Conservation (phyloP, 75 land plant genomes). For the Selaginella tamariscina region DNA sequence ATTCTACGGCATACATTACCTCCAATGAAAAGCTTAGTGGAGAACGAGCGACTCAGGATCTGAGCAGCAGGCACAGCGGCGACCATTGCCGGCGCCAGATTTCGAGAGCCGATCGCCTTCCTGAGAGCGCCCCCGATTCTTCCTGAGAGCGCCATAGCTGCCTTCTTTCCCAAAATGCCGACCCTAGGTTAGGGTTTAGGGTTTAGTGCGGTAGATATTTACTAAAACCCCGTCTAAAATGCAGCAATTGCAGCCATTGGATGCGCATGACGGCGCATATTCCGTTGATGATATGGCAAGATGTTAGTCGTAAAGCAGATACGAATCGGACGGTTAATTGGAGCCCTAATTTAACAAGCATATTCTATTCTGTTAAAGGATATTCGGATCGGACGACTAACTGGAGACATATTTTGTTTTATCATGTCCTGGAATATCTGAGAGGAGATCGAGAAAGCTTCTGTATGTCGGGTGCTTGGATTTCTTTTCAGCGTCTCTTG, state of each 20-base stretch:
- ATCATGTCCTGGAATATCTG: neutral
- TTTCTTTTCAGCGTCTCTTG: neutral
- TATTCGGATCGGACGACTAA: neutral
- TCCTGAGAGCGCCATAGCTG: neutral
- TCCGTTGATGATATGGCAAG: too few species aligned
- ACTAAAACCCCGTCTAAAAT: neutral
- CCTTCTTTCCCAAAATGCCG: neutral
- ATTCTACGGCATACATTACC: neutral
- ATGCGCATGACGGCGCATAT: too few species aligned
- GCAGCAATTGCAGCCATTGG: too few species aligned
- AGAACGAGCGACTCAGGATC: conserved; percentile 5
- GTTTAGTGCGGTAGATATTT: neutral
- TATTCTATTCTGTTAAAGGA: neutral
- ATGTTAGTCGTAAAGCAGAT: too few species aligned
- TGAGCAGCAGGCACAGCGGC: neutral
- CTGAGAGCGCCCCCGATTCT: neutral
- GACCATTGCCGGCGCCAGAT: neutral
- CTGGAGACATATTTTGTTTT: too few species aligned
- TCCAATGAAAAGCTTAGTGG: conserved; percentile 18
- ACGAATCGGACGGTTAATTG: too few species aligned
- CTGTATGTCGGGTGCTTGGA: neutral
- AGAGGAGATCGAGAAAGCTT: neutral
- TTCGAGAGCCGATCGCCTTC: neutral
- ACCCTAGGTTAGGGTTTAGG: neutral
- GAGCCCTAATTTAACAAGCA: neutral